These are phyloP conservation scores for Trifolium pratense DNA, from an alignment of 306 rosid genomes.

Conservation along the genomic window DNA sequence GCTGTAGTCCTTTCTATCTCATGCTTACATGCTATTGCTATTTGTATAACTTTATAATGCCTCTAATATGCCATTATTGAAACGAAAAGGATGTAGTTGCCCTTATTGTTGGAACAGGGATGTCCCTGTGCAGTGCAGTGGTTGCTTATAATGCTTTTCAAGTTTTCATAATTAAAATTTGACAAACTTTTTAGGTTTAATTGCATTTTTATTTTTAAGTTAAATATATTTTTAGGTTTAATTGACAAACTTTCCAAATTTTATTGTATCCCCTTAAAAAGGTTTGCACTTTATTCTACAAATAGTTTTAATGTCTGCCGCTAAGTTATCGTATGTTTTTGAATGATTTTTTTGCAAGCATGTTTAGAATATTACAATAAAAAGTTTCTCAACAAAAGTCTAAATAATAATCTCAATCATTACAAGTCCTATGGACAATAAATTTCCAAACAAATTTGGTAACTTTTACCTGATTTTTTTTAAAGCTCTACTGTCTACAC, in stretches of 20 bases:
- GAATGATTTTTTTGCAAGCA: too few species aligned
- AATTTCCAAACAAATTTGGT: background rate
- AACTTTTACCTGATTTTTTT: background rate
- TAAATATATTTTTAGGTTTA: too few species aligned
- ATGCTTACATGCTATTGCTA: background rate
- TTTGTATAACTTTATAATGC: background rate
- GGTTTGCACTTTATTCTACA: too few species aligned
- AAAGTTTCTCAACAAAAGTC: background rate
- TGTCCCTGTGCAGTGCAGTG: background rate
- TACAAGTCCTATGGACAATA: background rate
- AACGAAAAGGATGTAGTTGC: constrained; percentile 17
- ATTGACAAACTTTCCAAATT: too few species aligned
- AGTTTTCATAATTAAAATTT: background rate
- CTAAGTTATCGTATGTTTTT: too few species aligned
- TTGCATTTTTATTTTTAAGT: background rate
- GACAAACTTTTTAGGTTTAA: constrained; percentile 5
- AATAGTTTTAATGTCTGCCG: too few species aligned
- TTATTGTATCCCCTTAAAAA: too few species aligned
- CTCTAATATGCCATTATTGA: constrained; percentile 19
- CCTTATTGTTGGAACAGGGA: constrained; percentile 8
- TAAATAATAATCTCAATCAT: background rate
- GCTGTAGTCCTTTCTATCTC: constrained; percentile 40
- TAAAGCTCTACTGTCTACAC: background rate
- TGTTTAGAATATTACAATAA: too few species aligned
- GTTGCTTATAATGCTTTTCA: background rate